Percentiles rank a stretch among this genome's conserved stretches.
phyloP scores from a whole-genome alignment of 306 rosid species.

The Acacia crassicarpa region DNA sequence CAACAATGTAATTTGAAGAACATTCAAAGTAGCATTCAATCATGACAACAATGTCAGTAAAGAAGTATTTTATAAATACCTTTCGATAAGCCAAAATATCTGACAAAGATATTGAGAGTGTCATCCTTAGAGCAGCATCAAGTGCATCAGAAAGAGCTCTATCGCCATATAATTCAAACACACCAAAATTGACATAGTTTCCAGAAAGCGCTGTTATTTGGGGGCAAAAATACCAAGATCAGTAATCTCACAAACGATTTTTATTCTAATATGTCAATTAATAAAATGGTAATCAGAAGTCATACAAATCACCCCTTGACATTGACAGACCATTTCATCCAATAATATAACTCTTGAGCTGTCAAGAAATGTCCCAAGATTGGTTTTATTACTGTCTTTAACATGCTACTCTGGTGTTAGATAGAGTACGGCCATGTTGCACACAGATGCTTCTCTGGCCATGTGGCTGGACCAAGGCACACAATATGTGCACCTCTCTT shows the following conservation, averaged over 20 bases:
- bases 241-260: conserved; percentile 10
- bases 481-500: not conserved
- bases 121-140: conserved; percentile 88
- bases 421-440: not conserved
- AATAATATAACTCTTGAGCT: not conserved
- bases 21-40: not conserved
- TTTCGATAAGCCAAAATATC: conserved; percentile 94
- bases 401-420: not conserved
- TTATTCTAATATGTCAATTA: conserved; percentile 7
- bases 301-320: conserved; percentile 4
- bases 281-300: conserved; percentile 9
- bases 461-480: not conserved
- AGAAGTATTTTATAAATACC: conserved; percentile 48
- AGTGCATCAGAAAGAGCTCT: conserved; percentile 90
- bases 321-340: not conserved
- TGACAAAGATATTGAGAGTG: conserved; percentile 86
- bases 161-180: conserved; percentile 95
- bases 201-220: conserved; percentile 86
- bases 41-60: conserved; percentile 18
- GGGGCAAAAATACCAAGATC: conserved; percentile 19
- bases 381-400: not conserved
- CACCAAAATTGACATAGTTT: conserved; percentile 97
- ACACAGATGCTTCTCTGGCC: not conserved
- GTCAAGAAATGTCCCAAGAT: not conserved
- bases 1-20: conserved; percentile 17